These are phyloP conservation scores for Cruciata laevipes DNA, from an alignment of 257 asterid species.

Conservation along the genomic window DNA sequence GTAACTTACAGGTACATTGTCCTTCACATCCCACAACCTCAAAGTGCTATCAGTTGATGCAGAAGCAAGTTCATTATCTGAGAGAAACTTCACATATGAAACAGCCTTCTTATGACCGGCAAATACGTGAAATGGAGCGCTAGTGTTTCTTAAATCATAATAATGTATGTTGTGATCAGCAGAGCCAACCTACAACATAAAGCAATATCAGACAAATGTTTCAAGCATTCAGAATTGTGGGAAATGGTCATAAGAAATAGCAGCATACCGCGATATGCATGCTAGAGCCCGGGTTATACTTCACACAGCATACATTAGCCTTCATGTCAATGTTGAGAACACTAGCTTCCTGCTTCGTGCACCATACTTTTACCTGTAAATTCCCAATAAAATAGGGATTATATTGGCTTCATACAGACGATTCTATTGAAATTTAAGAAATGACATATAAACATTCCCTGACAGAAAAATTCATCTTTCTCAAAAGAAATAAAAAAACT, in stretches of 20 bases:
- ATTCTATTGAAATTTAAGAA: too few species aligned
- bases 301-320: slow-evolving; percentile 43
- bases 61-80: slow-evolving; percentile 41
- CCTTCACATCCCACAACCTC: slow-evolving; percentile 40
- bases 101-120: slow-evolving; percentile 41
- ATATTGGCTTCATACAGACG: neutral
- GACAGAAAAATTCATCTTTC: neutral
- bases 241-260: neutral
- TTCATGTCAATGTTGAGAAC: slow-evolving; percentile 41
- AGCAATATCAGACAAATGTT: neutral
- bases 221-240: neutral
- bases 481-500: neutral
- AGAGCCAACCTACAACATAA: slow-evolving; percentile 32
- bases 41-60: slow-evolving; percentile 41
- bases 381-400: neutral
- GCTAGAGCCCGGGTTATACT: slow-evolving; percentile 44
- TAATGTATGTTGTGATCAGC: slow-evolving; percentile 45
- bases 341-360: slow-evolving; percentile 41
- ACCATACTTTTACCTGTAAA: slow-evolving; percentile 44
- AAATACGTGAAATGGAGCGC: slow-evolving; percentile 32
- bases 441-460: neutral
- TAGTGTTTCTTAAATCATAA: slow-evolving; percentile 38
- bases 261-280: slow-evolving; percentile 28
- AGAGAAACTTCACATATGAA: slow-evolving; percentile 41
- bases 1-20: slow-evolving; percentile 24